A percentile compares a stretch with the other conserved stretches of the same genome.
Evolutionary conservation across 2,329 filamentous ascomycete genomes (phyloP).

Genomic region (Talaromyces sp.): DNA sequence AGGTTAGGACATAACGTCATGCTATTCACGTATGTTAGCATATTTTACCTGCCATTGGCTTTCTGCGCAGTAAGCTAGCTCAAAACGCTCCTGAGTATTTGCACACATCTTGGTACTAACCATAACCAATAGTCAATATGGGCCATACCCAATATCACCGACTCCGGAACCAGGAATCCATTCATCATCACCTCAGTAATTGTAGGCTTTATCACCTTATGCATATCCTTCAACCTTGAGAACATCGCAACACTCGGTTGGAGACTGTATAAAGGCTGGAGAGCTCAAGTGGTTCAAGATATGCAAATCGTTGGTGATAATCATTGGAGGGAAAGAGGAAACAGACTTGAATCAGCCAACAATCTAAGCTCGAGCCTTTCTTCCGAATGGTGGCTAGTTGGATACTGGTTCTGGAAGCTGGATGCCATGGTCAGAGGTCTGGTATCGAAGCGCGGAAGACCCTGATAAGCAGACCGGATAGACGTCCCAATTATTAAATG

Average conservation of each 20-base stretch:
- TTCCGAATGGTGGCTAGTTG: neutral
- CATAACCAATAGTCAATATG: neutral
- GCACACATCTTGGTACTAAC: too few species aligned
- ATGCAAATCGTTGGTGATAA: neutral
- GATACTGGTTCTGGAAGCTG: neutral
- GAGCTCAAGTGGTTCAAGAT: neutral
- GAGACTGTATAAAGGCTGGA: neutral
- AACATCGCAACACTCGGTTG: neutral
- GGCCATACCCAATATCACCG: neutral
- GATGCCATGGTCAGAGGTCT: neutral
- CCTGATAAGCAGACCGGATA: neutral
- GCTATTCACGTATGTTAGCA: neutral
- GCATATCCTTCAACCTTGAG: constrained; percentile 1
- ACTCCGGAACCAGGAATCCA: neutral
- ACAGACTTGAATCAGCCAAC: neutral
- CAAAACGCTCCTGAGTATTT: neutral
- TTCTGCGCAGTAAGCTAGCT: neutral
- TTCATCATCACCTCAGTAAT: neutral
- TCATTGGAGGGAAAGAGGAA: neutral
- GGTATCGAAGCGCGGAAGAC: neutral
- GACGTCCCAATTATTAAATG: neutral
- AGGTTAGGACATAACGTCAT: neutral
- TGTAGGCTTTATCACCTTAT: neutral
- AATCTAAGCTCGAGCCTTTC: neutral
- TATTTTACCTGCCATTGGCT: neutral